These are phyloP conservation scores for Pichia californica DNA, from an alignment of 805 yeast species.

Conservation along the genomic window DNA sequence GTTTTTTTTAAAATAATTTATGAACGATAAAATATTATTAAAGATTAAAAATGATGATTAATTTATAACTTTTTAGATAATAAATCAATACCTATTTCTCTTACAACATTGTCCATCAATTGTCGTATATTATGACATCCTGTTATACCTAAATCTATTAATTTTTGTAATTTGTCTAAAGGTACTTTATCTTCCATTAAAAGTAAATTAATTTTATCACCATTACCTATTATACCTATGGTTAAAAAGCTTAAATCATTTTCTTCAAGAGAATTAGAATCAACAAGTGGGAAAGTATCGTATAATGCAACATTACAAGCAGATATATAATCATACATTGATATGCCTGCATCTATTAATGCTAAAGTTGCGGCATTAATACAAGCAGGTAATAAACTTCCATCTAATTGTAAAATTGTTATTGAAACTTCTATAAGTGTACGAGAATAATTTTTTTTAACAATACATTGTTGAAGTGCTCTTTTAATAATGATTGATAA, in stretches of 20 bases:
- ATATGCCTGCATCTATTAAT: conserved; percentile 88
- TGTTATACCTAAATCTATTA: conserved; percentile 75
- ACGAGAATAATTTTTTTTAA: conserved; percentile 71
- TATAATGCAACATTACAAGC: conserved; percentile 75
- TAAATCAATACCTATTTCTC: conserved; percentile 61
- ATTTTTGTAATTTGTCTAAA: conserved; percentile 67
- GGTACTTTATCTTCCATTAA: conserved; percentile 82
- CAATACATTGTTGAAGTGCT: conserved; percentile 68
- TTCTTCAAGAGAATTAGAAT: conserved; percentile 78
- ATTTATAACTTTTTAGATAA: conserved; percentile 20
- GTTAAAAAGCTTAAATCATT: conserved; percentile 75
- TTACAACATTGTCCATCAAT: conserved; percentile 78
- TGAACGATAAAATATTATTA: no score
- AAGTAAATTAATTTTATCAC: conserved; percentile 70
- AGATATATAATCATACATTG: conserved; percentile 86
- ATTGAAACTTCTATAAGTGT: conserved; percentile 71
- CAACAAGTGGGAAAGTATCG: conserved; percentile 72
- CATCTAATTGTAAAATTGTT: conserved; percentile 83
- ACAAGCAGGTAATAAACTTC: conserved; percentile 74
- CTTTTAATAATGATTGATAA: conserved; percentile 59
- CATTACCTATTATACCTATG: conserved; percentile 75
- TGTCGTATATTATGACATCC: conserved; percentile 82
- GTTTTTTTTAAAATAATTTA: no score
- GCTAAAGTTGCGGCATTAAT: conserved; percentile 86
- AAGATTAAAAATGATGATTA: no score